phyloP scores from a whole-genome alignment of 345 rosid species.

The Isatis tinctoria region DNA sequence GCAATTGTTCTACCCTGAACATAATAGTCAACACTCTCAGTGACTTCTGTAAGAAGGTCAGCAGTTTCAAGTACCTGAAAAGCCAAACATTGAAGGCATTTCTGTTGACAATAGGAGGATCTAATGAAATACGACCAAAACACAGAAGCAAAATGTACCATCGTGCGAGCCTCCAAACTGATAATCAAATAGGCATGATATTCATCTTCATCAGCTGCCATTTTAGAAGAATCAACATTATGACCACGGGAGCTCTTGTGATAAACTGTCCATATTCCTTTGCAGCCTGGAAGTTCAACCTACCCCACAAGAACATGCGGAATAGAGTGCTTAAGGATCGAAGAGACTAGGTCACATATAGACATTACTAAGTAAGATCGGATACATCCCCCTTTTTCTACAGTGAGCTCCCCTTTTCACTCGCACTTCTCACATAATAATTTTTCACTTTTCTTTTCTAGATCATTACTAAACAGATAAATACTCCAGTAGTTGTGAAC shows the following conservation, averaged over 20 bases:
- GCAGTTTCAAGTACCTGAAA: constrained; percentile 92
- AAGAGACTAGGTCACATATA: constrained; percentile 10
- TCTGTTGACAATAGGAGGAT: not conserved
- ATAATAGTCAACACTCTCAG: constrained; percentile 97
- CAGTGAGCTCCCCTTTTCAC: not conserved
- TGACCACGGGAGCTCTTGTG: constrained; percentile 80
- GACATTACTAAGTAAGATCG: not conserved
- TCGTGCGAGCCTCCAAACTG: constrained; percentile 89
- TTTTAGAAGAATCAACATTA: constrained; percentile 66
- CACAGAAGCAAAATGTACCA: constrained; percentile 50
- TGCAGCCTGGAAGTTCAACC: constrained; percentile 97
- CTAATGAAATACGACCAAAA: constrained; percentile 3
- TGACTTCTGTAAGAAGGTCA: constrained; percentile 94
- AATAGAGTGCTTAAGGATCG: constrained; percentile 13
- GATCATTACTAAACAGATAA: constrained; percentile 4
- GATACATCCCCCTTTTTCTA: not conserved
- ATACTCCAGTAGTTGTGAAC: not conserved
- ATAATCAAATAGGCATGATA: constrained; percentile 98
- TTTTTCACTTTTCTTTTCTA: constrained; percentile 6
- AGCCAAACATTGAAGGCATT: constrained; percentile 13
- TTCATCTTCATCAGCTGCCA: constrained; percentile 65
- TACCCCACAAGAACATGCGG: constrained; percentile 30
- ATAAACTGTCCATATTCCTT: constrained; percentile 98
- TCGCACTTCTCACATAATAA: not conserved
- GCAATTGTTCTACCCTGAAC: constrained; percentile 97